These are phyloP conservation scores for Perkinsus marinus DNA, from an alignment of 169 alveolate species.

Conservation along the genomic window DNA sequence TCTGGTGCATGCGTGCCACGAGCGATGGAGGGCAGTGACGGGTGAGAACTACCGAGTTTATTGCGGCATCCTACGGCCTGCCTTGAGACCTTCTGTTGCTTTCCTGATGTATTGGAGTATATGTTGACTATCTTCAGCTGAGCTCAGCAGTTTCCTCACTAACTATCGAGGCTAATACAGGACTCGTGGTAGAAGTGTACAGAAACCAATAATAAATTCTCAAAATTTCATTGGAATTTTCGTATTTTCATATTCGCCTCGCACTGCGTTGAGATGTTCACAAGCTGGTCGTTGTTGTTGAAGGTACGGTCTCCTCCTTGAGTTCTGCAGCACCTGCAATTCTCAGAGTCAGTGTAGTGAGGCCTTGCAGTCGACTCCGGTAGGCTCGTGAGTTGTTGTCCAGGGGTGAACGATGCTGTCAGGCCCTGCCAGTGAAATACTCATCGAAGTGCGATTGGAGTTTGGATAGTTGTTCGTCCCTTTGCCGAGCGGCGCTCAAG, in stretches of 20 bases:
- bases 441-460: background rate
- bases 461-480: background rate
- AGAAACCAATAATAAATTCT: too few species aligned
- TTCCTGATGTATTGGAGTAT: background rate
- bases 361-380: background rate
- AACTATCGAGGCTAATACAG: too few species aligned
- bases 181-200: too few species aligned
- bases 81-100: too few species aligned
- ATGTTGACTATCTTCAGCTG: too few species aligned
- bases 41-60: background rate
- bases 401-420: background rate
- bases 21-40: background rate
- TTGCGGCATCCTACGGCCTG: too few species aligned
- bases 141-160: too few species aligned
- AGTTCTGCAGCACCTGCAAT: background rate
- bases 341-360: background rate
- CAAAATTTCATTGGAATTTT: too few species aligned
- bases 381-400: background rate
- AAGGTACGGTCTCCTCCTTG: background rate
- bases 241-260: too few species aligned
- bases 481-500: background rate
- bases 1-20: background rate
- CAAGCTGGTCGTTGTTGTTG: too few species aligned
- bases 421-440: background rate
- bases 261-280: too few species aligned